Evolutionary conservation across 2,329 filamentous ascomycete species (phyloP).

Genomic region (Claviceps monticola): DNA sequence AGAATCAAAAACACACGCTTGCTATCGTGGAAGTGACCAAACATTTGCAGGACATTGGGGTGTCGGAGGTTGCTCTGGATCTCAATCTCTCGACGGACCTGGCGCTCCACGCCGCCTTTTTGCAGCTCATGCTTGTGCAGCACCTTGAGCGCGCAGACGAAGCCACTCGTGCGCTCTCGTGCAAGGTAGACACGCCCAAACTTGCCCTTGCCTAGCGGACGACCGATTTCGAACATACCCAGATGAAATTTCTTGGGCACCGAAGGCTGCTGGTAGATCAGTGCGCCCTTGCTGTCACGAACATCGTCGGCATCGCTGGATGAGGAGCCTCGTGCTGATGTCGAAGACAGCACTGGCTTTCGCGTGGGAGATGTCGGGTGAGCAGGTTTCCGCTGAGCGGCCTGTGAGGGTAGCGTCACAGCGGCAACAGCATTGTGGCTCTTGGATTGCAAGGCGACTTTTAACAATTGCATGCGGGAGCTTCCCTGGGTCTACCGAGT

Average conservation of each 20-base stretch:
- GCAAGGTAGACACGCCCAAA: slow-evolving; percentile 62
- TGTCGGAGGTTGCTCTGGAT: slow-evolving; percentile 61
- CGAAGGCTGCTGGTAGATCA: slow-evolving; percentile 1
- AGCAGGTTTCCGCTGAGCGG: slow-evolving; percentile 38
- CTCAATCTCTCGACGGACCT: slow-evolving; percentile 58
- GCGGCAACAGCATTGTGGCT: slow-evolving; percentile 52
- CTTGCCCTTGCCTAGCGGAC: slow-evolving; percentile 59
- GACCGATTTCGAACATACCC: slow-evolving; percentile 65
- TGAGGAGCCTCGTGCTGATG: slow-evolving; percentile 18
- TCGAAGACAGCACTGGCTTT: slow-evolving; percentile 30
- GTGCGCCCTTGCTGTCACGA: slow-evolving; percentile 9
- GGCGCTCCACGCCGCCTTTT: slow-evolving; percentile 53
- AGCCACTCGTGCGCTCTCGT: slow-evolving; percentile 50
- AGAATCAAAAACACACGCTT: slow-evolving; percentile 60
- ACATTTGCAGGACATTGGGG: slow-evolving; percentile 49
- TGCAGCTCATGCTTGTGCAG: slow-evolving; percentile 58
- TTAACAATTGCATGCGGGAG: slow-evolving; percentile 70
- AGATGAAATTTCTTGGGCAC: slow-evolving; percentile 7
- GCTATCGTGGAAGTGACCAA: slow-evolving; percentile 58
- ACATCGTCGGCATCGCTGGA: slow-evolving; percentile 40
- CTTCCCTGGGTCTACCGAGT: slow-evolving; percentile 29
- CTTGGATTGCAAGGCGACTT: slow-evolving; percentile 69
- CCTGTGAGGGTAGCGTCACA: slow-evolving; percentile 54
- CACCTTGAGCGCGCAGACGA: slow-evolving; percentile 60
- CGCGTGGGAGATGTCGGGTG: slow-evolving; percentile 36